These are phyloP conservation scores for Kalaharituber pfeilii DNA, from an alignment of 2,329 filamentous ascomycete species.

Conservation along the genomic window DNA sequence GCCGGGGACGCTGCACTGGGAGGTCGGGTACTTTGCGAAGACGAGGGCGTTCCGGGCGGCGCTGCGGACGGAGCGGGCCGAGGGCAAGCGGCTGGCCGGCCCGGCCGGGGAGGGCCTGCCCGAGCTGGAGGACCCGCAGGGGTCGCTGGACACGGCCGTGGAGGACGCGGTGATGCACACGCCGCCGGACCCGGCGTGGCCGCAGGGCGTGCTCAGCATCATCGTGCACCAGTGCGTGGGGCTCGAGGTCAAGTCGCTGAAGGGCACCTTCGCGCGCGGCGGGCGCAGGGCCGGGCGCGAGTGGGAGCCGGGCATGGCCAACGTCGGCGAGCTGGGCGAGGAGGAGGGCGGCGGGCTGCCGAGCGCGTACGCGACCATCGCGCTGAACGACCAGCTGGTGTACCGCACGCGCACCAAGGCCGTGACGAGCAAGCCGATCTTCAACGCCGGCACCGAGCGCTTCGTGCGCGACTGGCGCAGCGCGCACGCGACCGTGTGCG, in stretches of 20 bases:
- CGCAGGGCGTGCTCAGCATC: constrained; percentile 70
- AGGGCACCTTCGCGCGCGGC: constrained; percentile 63
- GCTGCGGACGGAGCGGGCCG: constrained; percentile 70
- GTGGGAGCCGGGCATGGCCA: constrained; percentile 71
- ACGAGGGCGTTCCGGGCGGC: constrained; percentile 62
- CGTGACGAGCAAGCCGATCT: constrained; percentile 85
- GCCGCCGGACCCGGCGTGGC: constrained; percentile 91
- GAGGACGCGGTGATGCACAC: constrained; percentile 80
- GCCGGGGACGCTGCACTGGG: constrained; percentile 90
- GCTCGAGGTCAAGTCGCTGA: constrained; percentile 76
- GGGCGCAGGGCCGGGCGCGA: constrained; percentile 51
- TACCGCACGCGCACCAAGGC: constrained; percentile 94
- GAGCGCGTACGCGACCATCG: constrained; percentile 83
- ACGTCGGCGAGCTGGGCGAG: constrained; percentile 61
- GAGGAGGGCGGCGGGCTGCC: constrained; percentile 66
- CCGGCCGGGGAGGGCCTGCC: constrained; percentile 54
- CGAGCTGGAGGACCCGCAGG: constrained; percentile 76
- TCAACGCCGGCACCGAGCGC: constrained; percentile 86
- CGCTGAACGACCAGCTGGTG: constrained; percentile 69
- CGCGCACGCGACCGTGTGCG: constrained; percentile 66
- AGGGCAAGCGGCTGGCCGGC: constrained; percentile 54
- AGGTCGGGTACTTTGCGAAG: constrained; percentile 88
- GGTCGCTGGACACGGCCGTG: constrained; percentile 49
- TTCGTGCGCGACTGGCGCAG: constrained; percentile 91
- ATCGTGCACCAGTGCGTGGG: constrained; percentile 92